These are phyloP conservation scores for Microdochium nivale DNA, from an alignment of 2,329 filamentous ascomycete genomes.

Conservation along the genomic window DNA sequence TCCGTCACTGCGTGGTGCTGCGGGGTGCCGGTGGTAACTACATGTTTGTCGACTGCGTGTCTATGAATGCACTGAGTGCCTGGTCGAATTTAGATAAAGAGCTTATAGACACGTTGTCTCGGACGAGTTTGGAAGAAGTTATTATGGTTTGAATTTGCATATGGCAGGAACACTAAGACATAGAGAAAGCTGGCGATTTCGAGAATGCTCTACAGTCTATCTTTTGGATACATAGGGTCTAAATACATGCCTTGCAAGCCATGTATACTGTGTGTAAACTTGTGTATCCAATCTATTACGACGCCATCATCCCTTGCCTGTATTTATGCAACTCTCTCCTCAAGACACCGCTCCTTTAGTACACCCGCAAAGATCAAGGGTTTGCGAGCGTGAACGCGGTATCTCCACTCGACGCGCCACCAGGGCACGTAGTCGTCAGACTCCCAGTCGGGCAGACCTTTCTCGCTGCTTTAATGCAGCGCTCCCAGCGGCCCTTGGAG, in stretches of 20 bases:
- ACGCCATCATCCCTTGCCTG: too few species aligned
- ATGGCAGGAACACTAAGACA: too few species aligned
- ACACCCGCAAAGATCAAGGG: slow-evolving; percentile 9
- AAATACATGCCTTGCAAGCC: too few species aligned
- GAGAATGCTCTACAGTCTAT: too few species aligned
- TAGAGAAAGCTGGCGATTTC: too few species aligned
- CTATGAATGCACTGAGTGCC: neutral
- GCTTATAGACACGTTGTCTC: neutral
- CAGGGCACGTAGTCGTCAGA: slow-evolving; percentile 35
- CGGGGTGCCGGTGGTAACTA: neutral
- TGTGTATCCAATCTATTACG: too few species aligned
- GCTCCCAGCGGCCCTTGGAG: slow-evolving; percentile 42
- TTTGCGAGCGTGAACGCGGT: slow-evolving; percentile 31
- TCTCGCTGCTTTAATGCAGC: slow-evolving; percentile 43
- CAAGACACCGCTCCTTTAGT: too few species aligned
- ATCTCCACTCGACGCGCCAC: slow-evolving; percentile 36
- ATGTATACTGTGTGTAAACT: too few species aligned
- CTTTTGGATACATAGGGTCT: too few species aligned
- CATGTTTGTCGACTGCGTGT: neutral
- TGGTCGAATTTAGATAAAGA: neutral
- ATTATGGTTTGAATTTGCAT: neutral
- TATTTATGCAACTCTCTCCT: too few species aligned
- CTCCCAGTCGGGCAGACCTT: slow-evolving; percentile 41
- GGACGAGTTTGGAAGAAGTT: neutral
- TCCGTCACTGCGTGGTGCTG: neutral